Percentiles rank a stretch among this genome's conserved stretches.
Conservation (phyloP, 345 rosid species). For the Linum lewisii region DNA sequence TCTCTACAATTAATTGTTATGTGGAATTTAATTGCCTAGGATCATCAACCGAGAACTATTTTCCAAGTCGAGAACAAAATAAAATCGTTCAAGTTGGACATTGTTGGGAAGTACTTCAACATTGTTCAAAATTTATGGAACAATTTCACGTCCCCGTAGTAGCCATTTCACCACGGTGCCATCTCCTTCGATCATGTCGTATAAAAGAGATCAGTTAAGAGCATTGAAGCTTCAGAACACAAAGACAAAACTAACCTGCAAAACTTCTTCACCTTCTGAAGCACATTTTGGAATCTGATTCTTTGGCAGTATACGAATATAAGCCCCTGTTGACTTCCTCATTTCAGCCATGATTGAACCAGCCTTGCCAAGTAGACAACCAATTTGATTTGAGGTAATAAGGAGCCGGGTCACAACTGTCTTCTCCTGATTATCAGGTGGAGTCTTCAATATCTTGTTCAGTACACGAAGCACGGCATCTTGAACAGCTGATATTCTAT, state of each 20-base stretch:
- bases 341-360: slow-evolving; percentile 64
- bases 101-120: no score
- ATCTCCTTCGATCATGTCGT: no score
- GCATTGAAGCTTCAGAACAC: background rate
- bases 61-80: no score
- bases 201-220: background rate
- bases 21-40: no score
- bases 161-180: no score
- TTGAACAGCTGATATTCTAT: slow-evolving; percentile 52
- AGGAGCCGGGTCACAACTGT: slow-evolving; percentile 46
- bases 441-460: slow-evolving; percentile 42
- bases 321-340: slow-evolving; percentile 62
- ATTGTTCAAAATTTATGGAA: no score
- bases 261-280: slow-evolving; percentile 64
- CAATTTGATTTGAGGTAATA: slow-evolving; percentile 56
- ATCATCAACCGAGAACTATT: no score
- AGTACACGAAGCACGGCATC: slow-evolving; percentile 73
- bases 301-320: slow-evolving; percentile 60
- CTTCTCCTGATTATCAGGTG: slow-evolving; percentile 49
- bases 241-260: slow-evolving; percentile 39
- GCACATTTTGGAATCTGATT: slow-evolving; percentile 70
- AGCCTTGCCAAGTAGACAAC: slow-evolving; percentile 75
- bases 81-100: no score
- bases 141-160: no score
- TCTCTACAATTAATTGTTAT: no score